Evolutionary conservation across 1,284 basidiomycete species (phyloP), one percentile per base, ranked within the genome.

Genomic region (Ustilago cynodontis): DNA sequence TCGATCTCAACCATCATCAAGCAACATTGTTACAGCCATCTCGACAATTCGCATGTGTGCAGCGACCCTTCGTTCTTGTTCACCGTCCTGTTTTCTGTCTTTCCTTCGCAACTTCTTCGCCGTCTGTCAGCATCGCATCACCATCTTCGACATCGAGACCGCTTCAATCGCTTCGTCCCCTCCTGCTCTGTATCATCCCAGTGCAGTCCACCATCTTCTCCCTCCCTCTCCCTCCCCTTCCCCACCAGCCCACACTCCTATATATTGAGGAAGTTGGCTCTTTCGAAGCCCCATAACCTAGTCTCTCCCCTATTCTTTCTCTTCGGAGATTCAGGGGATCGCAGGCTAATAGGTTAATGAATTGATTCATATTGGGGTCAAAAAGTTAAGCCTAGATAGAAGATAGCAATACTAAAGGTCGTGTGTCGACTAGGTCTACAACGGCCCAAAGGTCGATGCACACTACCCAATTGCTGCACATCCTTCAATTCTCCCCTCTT

Each of bases 391-490:
- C 73, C 73, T 71, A 76, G 57, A 76, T 53, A n/a, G 31, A 75
- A 43, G 4, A 54, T 26, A 57, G 68, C 73, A 76, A 76, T 76
- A 76, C 65, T 66, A 43, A 76, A 58, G 73, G 73, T 76, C 73
- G 73, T 76, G 73, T 76, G 59, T 68, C 61, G 39, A 58, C 73
- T 76, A 37, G 53, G 65, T 47, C 41, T 22, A 41, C 35, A 47
- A 41, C 20, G 33, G 20, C 43, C 73, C 73, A 67, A 52, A 67
- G 65, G 73, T 54, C 52, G 49, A 61, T 58, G 73, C 73, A 76
- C 73, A 76, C 73, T 76, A 76, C 73, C 73, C 73, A 76, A 76
- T 76, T 76, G 73, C 65, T 65, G 35, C 47, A 76, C 73, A 76
- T 68, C 28, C 39, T 26, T 43, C 14, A 13, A 37, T 22, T 14